Evolutionary conservation across 805 yeast species (phyloP), one percentile per base, ranked within the genome.

Genomic region (Candida rishiriensis): DNA sequence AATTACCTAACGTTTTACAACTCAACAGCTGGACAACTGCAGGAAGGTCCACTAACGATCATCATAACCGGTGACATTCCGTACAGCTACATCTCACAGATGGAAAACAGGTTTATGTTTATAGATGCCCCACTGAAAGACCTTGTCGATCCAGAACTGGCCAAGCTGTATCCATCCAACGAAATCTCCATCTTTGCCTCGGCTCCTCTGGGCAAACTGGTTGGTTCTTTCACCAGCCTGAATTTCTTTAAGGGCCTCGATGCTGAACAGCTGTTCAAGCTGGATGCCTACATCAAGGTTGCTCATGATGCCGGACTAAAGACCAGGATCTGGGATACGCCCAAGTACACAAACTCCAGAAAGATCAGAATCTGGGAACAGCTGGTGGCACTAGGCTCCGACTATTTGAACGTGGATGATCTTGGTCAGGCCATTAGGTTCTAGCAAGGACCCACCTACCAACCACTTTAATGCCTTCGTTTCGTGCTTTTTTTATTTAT

Each of bases 271-370:
- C 46, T 57, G 40, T 41, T 42, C 2, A 56, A 39, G 10, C 43
- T 77, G 17, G 46, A 51, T 17, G 42, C 47, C 4, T 48, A 34
- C 37, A 42, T 60, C 11, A 42, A 44, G 3, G 42, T 48, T 26
- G 80, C 85, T 3, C 87, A 81, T 53, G 54, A 60, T 2, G 46
- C 68, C 38, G 73, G 75, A n/a, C 54, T 84, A 40, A 72, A 72
- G 51, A 73, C 85, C 0, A 66, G 90, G 42, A 67, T 83, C 33
- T 85, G 90, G 89, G 89, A 82, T 26, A 82, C 80, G 6, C 81
- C 87, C 1, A 67, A 66, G 29, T 83, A 87, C 84, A 88, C 90
- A 2, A 53, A 60, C 3, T 48, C 57, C 8, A 57, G 68, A 28
- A 69, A 79, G 44, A 60, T 74, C 42, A 56, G 58, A 7, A 72